Base-by-base conservation (phyloP, 2,329 filamentous ascomycete species). In the Fusarium graminum region DNA sequence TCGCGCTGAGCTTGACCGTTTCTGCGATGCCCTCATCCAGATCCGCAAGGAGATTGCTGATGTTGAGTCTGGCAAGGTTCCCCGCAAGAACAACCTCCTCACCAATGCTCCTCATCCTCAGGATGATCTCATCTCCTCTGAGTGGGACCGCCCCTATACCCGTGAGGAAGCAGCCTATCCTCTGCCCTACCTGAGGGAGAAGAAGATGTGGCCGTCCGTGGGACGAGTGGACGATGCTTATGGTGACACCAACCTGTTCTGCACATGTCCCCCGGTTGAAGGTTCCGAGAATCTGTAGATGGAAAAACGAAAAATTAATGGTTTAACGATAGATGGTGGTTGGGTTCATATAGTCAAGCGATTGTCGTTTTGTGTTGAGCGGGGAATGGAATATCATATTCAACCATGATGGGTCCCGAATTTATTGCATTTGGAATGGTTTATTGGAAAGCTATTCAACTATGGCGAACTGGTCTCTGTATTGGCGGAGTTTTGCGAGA, bases 121-220 rank as follows among this genome's bases (percentile, higher is more conserved):
- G 80, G 86, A 89, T 45, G 94, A 97, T 76, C 81, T 98, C 25
- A 81, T 97, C 45, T 75, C 84, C 2, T 85, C 86, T 4, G 65
- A 68, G 43, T 98, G 94, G 94, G 85, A 92, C 68, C 84, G 94
- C n/a, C 83, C 87, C 2, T 98, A 98, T 77, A 87, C 83, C 3
- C 83, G 93, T 29, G 91, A 95, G 81, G 85, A 90, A 79, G 94
- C 94, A 1, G 94, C 93, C 1, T 97, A 97, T 77, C 94, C 94
- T 16, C 76, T 97, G 63, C 83, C 88, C 1, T 97, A 87, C 80
- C 80, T 97, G 63, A 86, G 87, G 77, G 92, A 97, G 86, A 97
- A 96, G 90, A 98, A 97, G 84, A 97, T 97, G 82, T 98, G 94
- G 94, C 94, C 94, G 0, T 90, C 83, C 32, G 93, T 97, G 16